Base-by-base conservation (phyloP, 306 rosid species). In the Lathyrus tuberosus region DNA sequence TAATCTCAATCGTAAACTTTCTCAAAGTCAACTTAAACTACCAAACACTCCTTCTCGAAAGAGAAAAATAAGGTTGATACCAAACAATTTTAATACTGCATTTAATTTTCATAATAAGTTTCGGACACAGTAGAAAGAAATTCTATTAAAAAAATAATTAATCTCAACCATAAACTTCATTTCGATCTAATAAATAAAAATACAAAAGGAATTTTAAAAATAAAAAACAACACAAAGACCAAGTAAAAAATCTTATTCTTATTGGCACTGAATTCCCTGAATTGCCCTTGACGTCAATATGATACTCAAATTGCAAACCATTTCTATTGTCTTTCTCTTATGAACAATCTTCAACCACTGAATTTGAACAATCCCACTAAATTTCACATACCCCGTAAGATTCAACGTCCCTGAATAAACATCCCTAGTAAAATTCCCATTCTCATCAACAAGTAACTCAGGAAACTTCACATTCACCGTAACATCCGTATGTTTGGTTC, bases 271-370 rank as follows among this genome's bases (percentile, higher is more conserved):
- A 35, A 84, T 52, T 62, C 68, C 81, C 35, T 75, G 78, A 67
- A 88, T 26, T 18, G 48, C 52, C 48, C 30, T 57, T n/a, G 80
- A 81, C n/a, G 60, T 75, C 71, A 88, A 74, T 24, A 78, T 71
- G 35, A 94, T 81, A 22, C 43, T 71, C 60, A 94, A 56, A 17
- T 62, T 4, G 66, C 98, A 90, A 53, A 66, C 75, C 84, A 85
- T 49, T 40, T 84, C 68, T 1, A 68, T 2, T 12, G 44, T 81
- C 62, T 46, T 77, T 44, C 63, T 86, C 72, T 13, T 71, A 22
- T 76, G 72, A 0, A 90, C 10, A 57, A 83, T 70, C 52, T 85
- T 80, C 17, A 87, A 6, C 67, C 87, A 42, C 3, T 47, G 69
- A 46, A 88, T 80, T 5, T 47, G 69, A 46, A 88, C 81, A 0